phyloP scores from a whole-genome alignment of 306 rosid species.

The Castanopsis chinensis region DNA sequence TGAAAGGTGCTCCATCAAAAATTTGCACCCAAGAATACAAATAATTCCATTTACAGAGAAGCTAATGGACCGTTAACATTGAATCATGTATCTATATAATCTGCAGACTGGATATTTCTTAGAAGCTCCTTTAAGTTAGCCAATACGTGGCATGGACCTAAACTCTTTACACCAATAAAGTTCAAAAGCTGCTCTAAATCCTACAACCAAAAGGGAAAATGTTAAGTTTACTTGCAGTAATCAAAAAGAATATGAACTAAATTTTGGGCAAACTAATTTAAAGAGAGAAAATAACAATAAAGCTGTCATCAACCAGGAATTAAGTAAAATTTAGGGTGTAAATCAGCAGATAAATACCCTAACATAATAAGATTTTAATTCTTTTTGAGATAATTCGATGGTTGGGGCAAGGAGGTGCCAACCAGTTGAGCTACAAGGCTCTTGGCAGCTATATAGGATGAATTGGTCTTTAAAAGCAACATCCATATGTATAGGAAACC shows the following conservation, averaged over 20 bases:
- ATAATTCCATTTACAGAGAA: conserved; percentile 50
- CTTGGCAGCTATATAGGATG: not conserved
- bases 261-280: not conserved
- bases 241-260: not conserved
- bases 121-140: conserved; percentile 93
- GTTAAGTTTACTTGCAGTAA: conserved; percentile 9
- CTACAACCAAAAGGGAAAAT: conserved; percentile 40
- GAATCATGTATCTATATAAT: conserved; percentile 56
- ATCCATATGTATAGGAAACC: not conserved
- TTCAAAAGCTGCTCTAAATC: conserved; percentile 95
- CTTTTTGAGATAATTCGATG: too few species aligned
- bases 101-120: conserved; percentile 73
- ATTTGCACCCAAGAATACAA: conserved; percentile 71
- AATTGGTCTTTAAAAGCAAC: not conserved
- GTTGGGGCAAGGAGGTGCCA: too few species aligned
- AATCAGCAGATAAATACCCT: too few species aligned
- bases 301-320: not conserved
- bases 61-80: conserved; percentile 1
- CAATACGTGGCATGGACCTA: conserved; percentile 90
- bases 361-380: too few species aligned
- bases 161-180: conserved; percentile 76
- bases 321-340: not conserved
- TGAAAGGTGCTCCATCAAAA: conserved; percentile 66
- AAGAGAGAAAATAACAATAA: not conserved
- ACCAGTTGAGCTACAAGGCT: too few species aligned